phyloP scores from a whole-genome alignment of 2,329 filamentous ascomycete species.

The Cladorrhinum sp. region DNA sequence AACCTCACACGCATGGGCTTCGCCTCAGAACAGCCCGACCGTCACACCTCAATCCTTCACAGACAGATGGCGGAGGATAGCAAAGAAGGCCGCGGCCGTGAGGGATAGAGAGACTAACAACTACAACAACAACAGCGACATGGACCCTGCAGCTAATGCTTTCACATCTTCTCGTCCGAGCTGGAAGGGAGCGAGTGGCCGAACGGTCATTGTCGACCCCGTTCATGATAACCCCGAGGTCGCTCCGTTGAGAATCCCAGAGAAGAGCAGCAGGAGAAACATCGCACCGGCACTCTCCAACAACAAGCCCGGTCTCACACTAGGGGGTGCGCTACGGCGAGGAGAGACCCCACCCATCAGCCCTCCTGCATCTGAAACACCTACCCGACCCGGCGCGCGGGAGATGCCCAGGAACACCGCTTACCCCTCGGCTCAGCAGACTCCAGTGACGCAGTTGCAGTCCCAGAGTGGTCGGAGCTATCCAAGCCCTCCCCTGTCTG shows the following conservation, averaged over 20 bases:
- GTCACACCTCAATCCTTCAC: constrained; percentile 38
- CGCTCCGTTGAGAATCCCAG: constrained; percentile 55
- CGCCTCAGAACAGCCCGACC: constrained; percentile 29
- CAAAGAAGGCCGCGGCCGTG: constrained; percentile 30
- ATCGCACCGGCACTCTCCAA: constrained; percentile 25
- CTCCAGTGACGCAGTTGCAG: constrained; percentile 20
- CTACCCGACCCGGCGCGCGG: constrained; percentile 16
- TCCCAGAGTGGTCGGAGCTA: constrained; percentile 29
- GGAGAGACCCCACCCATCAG: constrained; percentile 33
- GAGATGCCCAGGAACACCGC: constrained; percentile 36
- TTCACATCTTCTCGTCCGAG: constrained; percentile 47
- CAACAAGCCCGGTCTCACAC: constrained; percentile 10
- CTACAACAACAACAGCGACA: constrained; percentile 11
- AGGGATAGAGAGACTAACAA: constrained; percentile 5
- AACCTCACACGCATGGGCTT: constrained; percentile 27
- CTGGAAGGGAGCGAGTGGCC: constrained; percentile 73
- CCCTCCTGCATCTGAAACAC: constrained; percentile 32
- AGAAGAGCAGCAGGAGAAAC: constrained; percentile 46
- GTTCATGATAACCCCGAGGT: constrained; percentile 58
- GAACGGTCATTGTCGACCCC: constrained; percentile 60
- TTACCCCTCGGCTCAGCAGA: constrained; percentile 32
- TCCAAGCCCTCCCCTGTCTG: constrained; percentile 39
- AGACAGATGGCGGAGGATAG: constrained; percentile 44
- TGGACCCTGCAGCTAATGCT: constrained; percentile 36
- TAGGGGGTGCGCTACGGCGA: constrained; percentile 18